A percentile compares a stretch with the other conserved stretches of the same genome.
These are phyloP conservation scores for Coccomyxa sp. DNA, from an alignment of 139 green algal genomes.

Conservation along the genomic window DNA sequence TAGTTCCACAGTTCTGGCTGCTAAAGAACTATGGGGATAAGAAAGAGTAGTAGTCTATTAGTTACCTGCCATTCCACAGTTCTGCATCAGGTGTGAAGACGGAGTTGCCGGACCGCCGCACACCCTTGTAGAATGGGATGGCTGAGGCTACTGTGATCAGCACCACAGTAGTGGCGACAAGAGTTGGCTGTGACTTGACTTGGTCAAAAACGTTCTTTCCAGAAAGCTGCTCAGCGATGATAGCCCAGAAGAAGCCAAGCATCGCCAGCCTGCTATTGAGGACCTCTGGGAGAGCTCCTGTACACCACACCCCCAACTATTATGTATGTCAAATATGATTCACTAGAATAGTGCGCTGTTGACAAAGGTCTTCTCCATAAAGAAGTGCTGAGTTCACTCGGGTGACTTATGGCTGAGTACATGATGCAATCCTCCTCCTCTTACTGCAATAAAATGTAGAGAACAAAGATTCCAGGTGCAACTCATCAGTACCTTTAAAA, in stretches of 20 bases:
- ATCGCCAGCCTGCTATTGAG: constrained; percentile 54
- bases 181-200: constrained; percentile 12
- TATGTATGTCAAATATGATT: too few relatives aligned
- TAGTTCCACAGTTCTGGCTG: too few relatives aligned
- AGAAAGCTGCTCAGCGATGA: constrained; percentile 51
- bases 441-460: too few relatives aligned
- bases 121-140: constrained; percentile 12
- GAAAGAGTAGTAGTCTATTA: too few relatives aligned
- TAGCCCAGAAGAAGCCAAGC: constrained; percentile 57
- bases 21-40: too few relatives aligned
- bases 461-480: too few relatives aligned
- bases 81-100: constrained; percentile 13
- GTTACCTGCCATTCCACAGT: constrained; percentile 11
- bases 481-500: background rate
- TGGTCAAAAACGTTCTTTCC: constrained; percentile 47
- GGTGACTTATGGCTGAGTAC: too few relatives aligned
- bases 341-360: too few relatives aligned
- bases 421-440: too few relatives aligned
- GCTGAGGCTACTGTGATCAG: constrained; percentile 39
- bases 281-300: background rate
- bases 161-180: constrained; percentile 18
- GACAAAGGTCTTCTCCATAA: too few relatives aligned
- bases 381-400: too few relatives aligned
- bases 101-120: background rate
- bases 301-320: too few relatives aligned